A percentile compares a stretch with the other conserved stretches of the same genome.
Evolutionary conservation across 2,329 filamentous ascomycete genomes (phyloP).

Genomic region (Phymatotrichopsis omnivora): DNA sequence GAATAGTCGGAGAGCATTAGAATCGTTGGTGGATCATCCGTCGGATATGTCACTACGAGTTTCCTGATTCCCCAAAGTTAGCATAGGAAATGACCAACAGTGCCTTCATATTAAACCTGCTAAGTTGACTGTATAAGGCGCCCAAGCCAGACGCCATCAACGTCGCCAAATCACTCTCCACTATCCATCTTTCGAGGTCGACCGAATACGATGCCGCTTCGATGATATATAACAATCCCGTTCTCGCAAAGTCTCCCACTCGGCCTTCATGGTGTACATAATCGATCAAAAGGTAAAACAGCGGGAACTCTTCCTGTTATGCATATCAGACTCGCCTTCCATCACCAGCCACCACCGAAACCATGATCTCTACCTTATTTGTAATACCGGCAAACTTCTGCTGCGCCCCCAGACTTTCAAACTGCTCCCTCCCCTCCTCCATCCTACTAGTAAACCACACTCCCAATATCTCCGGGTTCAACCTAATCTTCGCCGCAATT

Average conservation of each 20-base stretch:
- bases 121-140: constrained; percentile 60
- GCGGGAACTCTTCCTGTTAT: constrained; percentile 69
- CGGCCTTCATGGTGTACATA: constrained; percentile 94
- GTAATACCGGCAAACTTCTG: constrained; percentile 73
- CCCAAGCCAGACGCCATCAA: constrained; percentile 94
- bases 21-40: constrained; percentile 67
- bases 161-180: constrained; percentile 91
- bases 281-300: constrained; percentile 92
- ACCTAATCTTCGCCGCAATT: constrained; percentile 87
- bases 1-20: constrained; percentile 83
- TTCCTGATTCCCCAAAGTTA: no score
- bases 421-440: constrained; percentile 40
- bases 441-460: constrained; percentile 74
- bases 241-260: constrained; percentile 90
- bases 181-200: constrained; percentile 85
- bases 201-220: constrained; percentile 79
- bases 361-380: constrained; percentile 47
- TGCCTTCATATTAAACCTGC: constrained; percentile 44
- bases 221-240: constrained; percentile 88
- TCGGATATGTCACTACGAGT: constrained; percentile 67
- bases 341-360: no score
- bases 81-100: no score
- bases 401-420: constrained; percentile 34
- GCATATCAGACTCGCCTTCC: no score
- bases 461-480: constrained; percentile 75